phyloP scores from a whole-genome alignment of 352 stramenopile species.

The Phytophthora vignae region DNA sequence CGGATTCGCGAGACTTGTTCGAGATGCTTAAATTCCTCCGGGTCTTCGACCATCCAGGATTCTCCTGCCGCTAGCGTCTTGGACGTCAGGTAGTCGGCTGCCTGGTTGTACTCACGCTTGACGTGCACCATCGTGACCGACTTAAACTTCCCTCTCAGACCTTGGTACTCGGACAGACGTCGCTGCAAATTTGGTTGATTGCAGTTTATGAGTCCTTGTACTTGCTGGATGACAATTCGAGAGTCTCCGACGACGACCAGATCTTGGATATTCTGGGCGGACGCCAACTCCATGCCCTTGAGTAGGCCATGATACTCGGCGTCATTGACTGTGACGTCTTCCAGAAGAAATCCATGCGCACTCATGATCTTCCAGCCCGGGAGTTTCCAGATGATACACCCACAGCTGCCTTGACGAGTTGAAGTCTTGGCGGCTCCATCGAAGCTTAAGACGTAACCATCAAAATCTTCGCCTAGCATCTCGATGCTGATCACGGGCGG shows the following conservation, averaged over 20 bases:
- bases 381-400: not conserved
- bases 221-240: slow-evolving; percentile 5
- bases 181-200: slow-evolving; percentile 1
- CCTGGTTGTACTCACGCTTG: slow-evolving; percentile 14
- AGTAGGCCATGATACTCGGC: not conserved
- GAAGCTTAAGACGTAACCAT: not conserved
- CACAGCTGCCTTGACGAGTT: slow-evolving; percentile 1
- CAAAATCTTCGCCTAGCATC: slow-evolving; percentile 1
- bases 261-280: not conserved
- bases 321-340: slow-evolving; percentile 9
- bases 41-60: not conserved
- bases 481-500: slow-evolving; percentile 9
- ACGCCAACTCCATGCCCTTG: not conserved
- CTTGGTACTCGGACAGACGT: not conserved
- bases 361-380: not conserved
- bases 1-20: slow-evolving; percentile 3
- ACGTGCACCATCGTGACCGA: slow-evolving; percentile 4
- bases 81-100: slow-evolving; percentile 4
- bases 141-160: slow-evolving; percentile 1
- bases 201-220: slow-evolving; percentile 5
- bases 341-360: not conserved
- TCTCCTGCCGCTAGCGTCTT: not conserved
- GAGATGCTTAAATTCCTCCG: not conserved
- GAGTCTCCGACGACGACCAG: slow-evolving; percentile 1
- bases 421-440: slow-evolving; percentile 3